Evolutionary conservation across 2,329 filamentous ascomycete species (phyloP), one percentile per base, ranked within the genome.

Genomic region (Diaporthe sp.): DNA sequence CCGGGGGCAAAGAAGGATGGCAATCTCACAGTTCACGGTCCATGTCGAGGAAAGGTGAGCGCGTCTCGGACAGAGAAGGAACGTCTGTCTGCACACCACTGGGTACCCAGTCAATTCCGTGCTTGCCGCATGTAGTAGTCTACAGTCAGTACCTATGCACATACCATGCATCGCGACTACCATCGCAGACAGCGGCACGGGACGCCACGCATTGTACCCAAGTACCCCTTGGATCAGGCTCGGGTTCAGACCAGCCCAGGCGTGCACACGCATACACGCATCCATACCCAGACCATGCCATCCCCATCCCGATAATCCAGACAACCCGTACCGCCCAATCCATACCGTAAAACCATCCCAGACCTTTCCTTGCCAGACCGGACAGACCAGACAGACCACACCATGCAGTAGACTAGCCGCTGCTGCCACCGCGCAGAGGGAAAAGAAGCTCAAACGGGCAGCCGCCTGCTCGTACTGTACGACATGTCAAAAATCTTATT

Each of bases 401-500:
- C 46, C 62, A 53, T 68, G 62, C 62, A 69, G 65, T 69, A 55
- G 49, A 55, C 49, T 69, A 69, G 65, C 46, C 65, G 65, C 65
- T 55, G 65, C 65, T 55, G 65, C 65, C 65, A 69, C n/a, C 65
- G 15, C 34, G 25, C 46, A 34, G 44, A 25, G 15, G 17, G 31
- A 37, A 51, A 25, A 69, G 49, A 69, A 69, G 65, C 49, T 69
- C 65, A 69, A 55, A 55, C 49, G 65, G 65, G 65, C 46, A 69
- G n/a, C 49, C 34, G 65, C 34, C 65, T 22, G 46, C 65, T 53
- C 65, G 34, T 55, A 28, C 65, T 69, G 49, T 42, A 53, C 65
- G 65, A 68, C 65, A 55, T 17, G 65, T 69, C 65, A 55, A 55
- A 69, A 69, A 55, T 69, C 65, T 69, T 69, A 69, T 69, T 69